Evolutionary conservation across 2,329 filamentous ascomycete species (phyloP).

Genomic region (Penicillium italicum): DNA sequence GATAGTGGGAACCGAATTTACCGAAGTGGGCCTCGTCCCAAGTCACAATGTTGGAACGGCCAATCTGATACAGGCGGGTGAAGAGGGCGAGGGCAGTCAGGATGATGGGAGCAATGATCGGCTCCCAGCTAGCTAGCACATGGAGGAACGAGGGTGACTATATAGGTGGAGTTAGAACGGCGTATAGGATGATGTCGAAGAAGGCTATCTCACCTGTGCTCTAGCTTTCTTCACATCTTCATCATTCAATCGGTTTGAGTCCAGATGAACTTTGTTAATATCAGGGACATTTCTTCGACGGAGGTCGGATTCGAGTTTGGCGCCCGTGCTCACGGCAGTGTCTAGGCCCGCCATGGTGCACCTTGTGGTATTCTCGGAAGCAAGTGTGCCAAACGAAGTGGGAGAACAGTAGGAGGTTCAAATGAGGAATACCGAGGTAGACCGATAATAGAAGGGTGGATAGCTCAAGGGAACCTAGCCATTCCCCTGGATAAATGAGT

Average conservation of each 20-base stretch:
- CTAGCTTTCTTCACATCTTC: constrained; percentile 36
- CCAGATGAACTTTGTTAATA: constrained; percentile 28
- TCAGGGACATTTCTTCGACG: constrained; percentile 43
- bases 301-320: constrained; percentile 35
- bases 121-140: constrained; percentile 57
- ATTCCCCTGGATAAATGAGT: constrained; percentile 10
- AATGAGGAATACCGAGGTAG: not conserved
- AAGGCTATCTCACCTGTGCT: constrained; percentile 31
- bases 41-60: constrained; percentile 66
- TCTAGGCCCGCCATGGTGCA: constrained; percentile 33
- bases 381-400: not conserved
- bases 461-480: constrained; percentile 22
- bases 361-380: not conserved
- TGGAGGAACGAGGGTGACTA: constrained; percentile 38
- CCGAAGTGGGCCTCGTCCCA: constrained; percentile 69
- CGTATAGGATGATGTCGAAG: not conserved
- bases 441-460: not conserved
- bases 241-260: constrained; percentile 20
- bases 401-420: not conserved
- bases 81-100: constrained; percentile 63
- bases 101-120: constrained; percentile 60
- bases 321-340: constrained; percentile 35
- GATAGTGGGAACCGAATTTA: constrained; percentile 98
- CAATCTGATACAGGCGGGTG: constrained; percentile 65
- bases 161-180: constrained; percentile 4